Evolutionary conservation across 352 stramenopile species (phyloP), one percentile per base, ranked within the genome.

Genomic region (Phytophthora sansomeana): DNA sequence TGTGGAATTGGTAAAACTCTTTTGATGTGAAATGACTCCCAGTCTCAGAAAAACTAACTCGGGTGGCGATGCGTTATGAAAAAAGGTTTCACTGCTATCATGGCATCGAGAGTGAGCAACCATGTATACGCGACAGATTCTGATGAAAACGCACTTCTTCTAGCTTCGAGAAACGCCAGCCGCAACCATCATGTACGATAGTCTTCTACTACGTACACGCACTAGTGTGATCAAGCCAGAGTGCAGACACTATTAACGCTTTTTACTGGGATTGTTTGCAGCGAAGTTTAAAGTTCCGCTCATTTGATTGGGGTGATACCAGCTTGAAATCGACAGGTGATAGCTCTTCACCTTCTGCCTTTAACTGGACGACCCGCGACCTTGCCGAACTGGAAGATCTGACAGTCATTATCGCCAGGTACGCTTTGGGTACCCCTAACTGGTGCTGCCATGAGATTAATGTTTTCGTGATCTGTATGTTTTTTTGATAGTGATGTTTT

Each of bases 401-500:
- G 13, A 61, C 43, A 6, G 46, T 61, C 16, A 53, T 77, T n/a
- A 83, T 80, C 35, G 70, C 66, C 19, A 80, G 80, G 82, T 89
- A 63, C 9, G 61, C n/a, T 24, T 24, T 21, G 11, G 24, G 32
- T 26, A 16, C 38, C 32, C 3, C 6, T 26, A 47, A 28, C 41
- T 28, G 28, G 14, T 21, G 38, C 11, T 43, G 16, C 38, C 21
- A 13, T 24, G 38, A 24, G 19, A 43, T 43, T 43, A 16, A 43
- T 10, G 38, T 13, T 13, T 28, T 7, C 28, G 17, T 49, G 19
- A n/a, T 53, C 26, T 53, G 8, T 21, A 7, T 43, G n/a, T 65
- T 10, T 14, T 13, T 24, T n/a, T 30, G 7, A 14, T 53, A 92
- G 83, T 30, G 81, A 92, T 21, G 78, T 92, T 3, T 88, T 92